Conservation (phyloP, 768 basidiomycete genomes). For the Saitozyma podzolica region DNA sequence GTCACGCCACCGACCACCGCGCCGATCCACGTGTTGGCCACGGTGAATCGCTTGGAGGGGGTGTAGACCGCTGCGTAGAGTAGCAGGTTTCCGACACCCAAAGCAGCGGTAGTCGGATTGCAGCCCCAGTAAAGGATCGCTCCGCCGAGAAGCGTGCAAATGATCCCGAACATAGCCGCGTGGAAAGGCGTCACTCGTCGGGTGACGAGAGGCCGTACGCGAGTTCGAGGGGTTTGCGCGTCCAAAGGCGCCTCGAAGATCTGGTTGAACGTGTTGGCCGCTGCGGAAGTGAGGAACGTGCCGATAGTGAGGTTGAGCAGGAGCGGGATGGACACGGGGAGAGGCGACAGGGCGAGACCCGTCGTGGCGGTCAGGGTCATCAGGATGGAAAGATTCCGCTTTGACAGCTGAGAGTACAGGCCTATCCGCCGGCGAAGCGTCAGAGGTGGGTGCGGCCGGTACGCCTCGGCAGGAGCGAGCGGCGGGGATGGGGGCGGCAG, state of each 20-base stretch:
- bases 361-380: conserved; percentile 87
- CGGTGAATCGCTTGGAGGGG: conserved; percentile 78
- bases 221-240: conserved; percentile 91
- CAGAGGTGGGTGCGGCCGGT: conserved; percentile 44
- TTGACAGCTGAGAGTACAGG: conserved; percentile 78
- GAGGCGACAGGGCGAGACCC: conserved; percentile 86
- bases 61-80: conserved; percentile 93
- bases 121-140: conserved; percentile 75
- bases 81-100: conserved; percentile 79
- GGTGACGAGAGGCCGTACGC: conserved; percentile 80
- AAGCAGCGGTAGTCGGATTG: conserved; percentile 77
- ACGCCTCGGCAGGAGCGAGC: conserved; percentile 32
- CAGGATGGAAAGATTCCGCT: conserved; percentile 76
- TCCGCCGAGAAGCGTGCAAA: conserved; percentile 76
- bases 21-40: conserved; percentile 91
- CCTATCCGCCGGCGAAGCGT: conserved; percentile 59
- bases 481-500: conserved; percentile 35
- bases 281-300: conserved; percentile 84
- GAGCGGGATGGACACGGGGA: conserved; percentile 78
- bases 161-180: conserved; percentile 73
- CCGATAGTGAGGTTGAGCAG: conserved; percentile 84
- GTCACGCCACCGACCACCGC: conserved; percentile 88
- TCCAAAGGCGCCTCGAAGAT: conserved; percentile 92
- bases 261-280: conserved; percentile 93
- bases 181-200: conserved; percentile 81